These are phyloP conservation scores for Phaeotremella skinneri DNA, from an alignment of 768 basidiomycete genomes.

Conservation along the genomic window DNA sequence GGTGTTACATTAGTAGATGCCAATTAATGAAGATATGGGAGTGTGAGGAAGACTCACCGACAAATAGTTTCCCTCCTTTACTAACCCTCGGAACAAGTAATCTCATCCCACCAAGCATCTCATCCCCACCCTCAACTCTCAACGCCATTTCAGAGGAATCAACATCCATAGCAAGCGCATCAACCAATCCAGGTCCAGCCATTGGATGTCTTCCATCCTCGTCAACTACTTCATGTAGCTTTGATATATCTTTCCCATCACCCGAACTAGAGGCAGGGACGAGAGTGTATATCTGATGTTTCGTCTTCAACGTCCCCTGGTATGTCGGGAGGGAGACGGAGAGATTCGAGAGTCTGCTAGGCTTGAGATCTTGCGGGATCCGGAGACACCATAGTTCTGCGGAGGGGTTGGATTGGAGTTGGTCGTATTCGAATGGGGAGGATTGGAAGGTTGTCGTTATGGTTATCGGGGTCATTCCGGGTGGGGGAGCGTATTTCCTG, in stretches of 20 bases:
- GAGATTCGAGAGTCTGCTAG: conserved; percentile 23
- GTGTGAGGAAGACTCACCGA: conserved; percentile 31
- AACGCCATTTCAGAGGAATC: conserved; percentile 22
- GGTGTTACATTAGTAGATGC: not conserved
- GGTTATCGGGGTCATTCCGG: conserved; percentile 28
- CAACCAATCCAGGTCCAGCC: conserved; percentile 33
- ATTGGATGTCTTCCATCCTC: conserved; percentile 35
- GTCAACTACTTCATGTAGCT: conserved; percentile 16
- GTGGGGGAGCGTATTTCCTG: conserved; percentile 40
- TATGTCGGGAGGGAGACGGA: not conserved
- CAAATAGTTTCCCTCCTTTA: conserved; percentile 34
- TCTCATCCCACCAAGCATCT: conserved; percentile 46
- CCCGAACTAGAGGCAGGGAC: too few species aligned
- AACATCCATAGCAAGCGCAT: conserved; percentile 36
- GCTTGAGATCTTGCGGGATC: conserved; percentile 44
- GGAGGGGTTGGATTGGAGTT: conserved; percentile 29
- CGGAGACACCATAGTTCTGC: conserved; percentile 49
- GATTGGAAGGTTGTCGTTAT: conserved; percentile 20
- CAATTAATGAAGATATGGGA: not conserved
- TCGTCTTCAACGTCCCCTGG: conserved; percentile 31
- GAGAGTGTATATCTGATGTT: conserved; percentile 28
- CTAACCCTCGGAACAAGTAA: conserved; percentile 40
- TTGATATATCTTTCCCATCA: conserved; percentile 10
- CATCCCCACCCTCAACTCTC: conserved; percentile 43
- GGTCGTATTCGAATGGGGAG: conserved; percentile 45